Evolutionary conservation across 1,284 basidiomycete genomes (phyloP).

Genomic region (Cryptococcus sp.): DNA sequence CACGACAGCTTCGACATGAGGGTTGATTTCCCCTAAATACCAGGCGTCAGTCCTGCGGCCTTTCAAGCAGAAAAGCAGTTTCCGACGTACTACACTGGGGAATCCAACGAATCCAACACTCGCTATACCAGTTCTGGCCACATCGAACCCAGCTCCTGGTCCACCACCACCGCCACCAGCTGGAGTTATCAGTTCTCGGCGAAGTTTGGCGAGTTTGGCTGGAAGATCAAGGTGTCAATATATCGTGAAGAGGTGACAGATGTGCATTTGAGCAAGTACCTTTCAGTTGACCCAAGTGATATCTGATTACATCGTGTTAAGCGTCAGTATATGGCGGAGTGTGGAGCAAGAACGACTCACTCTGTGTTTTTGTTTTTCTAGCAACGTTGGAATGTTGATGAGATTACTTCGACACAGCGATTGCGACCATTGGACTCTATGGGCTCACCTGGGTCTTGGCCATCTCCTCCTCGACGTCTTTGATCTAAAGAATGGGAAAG

Average conservation of each 20-base stretch:
- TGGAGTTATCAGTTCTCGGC: constrained; percentile 88
- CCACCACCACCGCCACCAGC: constrained; percentile 79
- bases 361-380: constrained; percentile 88
- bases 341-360: constrained; percentile 27
- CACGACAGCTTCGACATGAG: constrained; percentile 93
- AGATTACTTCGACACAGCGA: neutral
- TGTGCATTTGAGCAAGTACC: constrained; percentile 36
- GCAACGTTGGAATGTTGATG: neutral
- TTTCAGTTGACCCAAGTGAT: constrained; percentile 94
- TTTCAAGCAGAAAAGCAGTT: constrained; percentile 1
- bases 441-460: constrained; percentile 48
- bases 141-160: constrained; percentile 89
- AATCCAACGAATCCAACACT: constrained; percentile 90
- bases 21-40: constrained; percentile 69
- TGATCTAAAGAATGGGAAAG: constrained; percentile 36
- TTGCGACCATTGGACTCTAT: too few relatives aligned
- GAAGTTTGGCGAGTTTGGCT: constrained; percentile 96
- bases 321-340: neutral
- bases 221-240: constrained; percentile 10
- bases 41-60: neutral
- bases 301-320: constrained; percentile 55
- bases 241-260: too few relatives aligned
- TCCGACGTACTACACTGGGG: constrained; percentile 31
- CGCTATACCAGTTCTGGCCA: constrained; percentile 92
- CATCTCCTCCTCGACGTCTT: constrained; percentile 56